Conservation (phyloP, 2,329 filamentous ascomycete species). For the Mycocentrospora acerina region DNA sequence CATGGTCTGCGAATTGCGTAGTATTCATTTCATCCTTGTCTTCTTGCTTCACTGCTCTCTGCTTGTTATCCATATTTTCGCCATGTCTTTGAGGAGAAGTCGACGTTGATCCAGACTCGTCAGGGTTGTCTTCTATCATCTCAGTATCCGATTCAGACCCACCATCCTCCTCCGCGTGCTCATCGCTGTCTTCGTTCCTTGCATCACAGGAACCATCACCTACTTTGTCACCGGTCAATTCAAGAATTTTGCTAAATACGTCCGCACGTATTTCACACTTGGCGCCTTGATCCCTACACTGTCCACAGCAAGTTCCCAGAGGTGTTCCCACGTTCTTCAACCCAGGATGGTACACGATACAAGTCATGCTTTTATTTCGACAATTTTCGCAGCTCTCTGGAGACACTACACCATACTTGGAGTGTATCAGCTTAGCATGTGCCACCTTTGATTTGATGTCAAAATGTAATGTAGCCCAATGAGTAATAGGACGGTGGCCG, state of each 20-base stretch:
- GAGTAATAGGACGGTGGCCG: neutral
- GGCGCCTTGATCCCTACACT: neutral
- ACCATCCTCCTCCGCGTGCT: too few relatives aligned
- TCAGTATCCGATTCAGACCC: too few relatives aligned
- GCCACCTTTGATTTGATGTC: neutral
- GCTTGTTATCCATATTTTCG: too few relatives aligned
- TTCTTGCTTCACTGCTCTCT: too few relatives aligned
- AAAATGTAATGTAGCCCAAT: neutral
- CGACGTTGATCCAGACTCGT: too few relatives aligned
- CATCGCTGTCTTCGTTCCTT: too few relatives aligned
- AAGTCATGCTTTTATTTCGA: neutral
- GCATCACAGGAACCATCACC: too few relatives aligned
- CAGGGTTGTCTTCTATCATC: too few relatives aligned
- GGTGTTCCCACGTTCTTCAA: neutral
- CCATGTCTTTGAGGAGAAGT: too few relatives aligned
- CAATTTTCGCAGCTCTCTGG: conserved; percentile 3
- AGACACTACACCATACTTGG: conserved; percentile 1
- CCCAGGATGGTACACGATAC: neutral
- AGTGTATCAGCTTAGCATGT: conserved; percentile 2
- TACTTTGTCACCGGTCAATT: too few relatives aligned
- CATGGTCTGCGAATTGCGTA: too few relatives aligned
- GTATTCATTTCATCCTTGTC: too few relatives aligned
- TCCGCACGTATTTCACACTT: neutral
- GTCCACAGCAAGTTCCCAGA: neutral
- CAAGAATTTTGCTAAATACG: neutral